A percentile compares a stretch with the other conserved stretches of the same genome.
Evolutionary conservation across 129 eudicot genomes (phyloP).

Genomic region (Smallanthus sonchifolius): DNA sequence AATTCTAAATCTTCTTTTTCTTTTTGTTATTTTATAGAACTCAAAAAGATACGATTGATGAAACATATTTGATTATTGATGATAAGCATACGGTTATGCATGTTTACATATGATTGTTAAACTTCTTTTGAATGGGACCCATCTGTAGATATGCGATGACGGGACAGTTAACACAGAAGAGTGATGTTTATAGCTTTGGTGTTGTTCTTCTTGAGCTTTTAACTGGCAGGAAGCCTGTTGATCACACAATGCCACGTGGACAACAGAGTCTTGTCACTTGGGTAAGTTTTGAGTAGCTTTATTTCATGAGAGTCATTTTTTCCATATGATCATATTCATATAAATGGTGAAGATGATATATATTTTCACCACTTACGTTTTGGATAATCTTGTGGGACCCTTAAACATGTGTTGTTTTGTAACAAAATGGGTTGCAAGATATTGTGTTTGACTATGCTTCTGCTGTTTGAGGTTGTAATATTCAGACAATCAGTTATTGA

Average conservation of each 20-base stretch:
- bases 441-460: neutral
- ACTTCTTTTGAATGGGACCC: constrained; percentile 8
- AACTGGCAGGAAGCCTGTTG: constrained; percentile 90
- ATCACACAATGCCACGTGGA: constrained; percentile 93
- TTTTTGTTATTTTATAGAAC: neutral
- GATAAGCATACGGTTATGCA: neutral
- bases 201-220: constrained; percentile 86
- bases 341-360: neutral
- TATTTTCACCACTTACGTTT: neutral
- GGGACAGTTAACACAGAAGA: constrained; percentile 83
- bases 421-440: neutral
- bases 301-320: neutral
- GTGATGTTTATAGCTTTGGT: constrained; percentile 87
- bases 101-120: neutral
- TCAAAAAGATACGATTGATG: neutral
- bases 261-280: constrained; percentile 94
- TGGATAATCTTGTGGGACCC: neutral
- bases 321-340: neutral
- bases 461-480: neutral
- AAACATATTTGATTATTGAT: neutral
- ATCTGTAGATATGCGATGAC: constrained; percentile 81
- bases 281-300: constrained; percentile 40
- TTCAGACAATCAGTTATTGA: neutral
- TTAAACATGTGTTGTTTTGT: neutral
- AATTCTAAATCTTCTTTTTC: neutral